These are phyloP conservation scores for Chaetomidium leptoderma DNA, from an alignment of 495 filamentous ascomycete genomes.

Conservation along the genomic window DNA sequence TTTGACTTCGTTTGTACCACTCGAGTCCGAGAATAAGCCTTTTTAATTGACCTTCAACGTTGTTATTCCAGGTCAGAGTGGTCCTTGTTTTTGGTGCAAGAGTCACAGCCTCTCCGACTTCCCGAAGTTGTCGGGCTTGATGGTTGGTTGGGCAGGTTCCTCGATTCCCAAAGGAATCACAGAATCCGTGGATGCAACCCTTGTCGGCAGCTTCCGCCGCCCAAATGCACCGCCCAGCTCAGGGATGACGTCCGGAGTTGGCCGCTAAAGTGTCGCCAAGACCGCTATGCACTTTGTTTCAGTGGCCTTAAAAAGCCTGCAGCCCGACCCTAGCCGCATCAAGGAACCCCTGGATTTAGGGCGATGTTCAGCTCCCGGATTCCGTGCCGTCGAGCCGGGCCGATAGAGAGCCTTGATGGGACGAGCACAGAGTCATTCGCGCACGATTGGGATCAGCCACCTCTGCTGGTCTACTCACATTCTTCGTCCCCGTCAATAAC, in stretches of 20 bases:
- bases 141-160: no score
- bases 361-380: background rate
- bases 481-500: background rate
- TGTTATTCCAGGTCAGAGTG: background rate
- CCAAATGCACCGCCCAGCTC: constrained; percentile 4
- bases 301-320: constrained; percentile 18
- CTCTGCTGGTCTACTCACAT: background rate
- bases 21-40: background rate
- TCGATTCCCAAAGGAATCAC: background rate
- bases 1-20: background rate
- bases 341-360: constrained; percentile 14
- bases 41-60: background rate
- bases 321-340: constrained; percentile 27
- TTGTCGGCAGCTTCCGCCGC: constrained; percentile 10
- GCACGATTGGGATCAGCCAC: no score
- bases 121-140: background rate
- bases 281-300: constrained; percentile 20
- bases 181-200: background rate
- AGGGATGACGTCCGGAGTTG: constrained; percentile 6
- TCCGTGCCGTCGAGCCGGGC: constrained; percentile 3
- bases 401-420: background rate
- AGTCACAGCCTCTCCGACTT: constrained; percentile 10
- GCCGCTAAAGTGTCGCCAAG: constrained; percentile 21
- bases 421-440: background rate
- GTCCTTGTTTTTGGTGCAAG: constrained; percentile 3